Conservation (phyloP, 1,139 yeast genomes). For the Saccharomyces hybrid region DNA sequence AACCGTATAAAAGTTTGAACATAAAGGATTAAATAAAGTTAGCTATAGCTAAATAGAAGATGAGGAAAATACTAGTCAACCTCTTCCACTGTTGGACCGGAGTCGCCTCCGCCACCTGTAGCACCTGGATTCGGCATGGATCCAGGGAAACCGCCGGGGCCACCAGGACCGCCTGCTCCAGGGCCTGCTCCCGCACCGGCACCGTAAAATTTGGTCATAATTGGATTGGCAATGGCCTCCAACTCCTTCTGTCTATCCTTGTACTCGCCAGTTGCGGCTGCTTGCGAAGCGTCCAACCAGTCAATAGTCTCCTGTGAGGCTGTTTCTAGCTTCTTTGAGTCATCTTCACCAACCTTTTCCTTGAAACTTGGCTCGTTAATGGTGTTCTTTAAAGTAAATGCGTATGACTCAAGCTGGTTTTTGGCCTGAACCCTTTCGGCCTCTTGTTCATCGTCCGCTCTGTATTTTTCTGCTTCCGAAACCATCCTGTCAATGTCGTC, state of each 20-base stretch:
- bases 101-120: conserved; percentile 38
- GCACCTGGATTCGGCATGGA: conserved; percentile 20
- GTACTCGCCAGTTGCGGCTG: conserved; percentile 80
- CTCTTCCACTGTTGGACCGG: conserved; percentile 66
- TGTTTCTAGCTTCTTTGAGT: conserved; percentile 70
- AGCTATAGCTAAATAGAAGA: background rate
- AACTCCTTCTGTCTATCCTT: conserved; percentile 57
- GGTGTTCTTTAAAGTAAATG: conserved; percentile 70
- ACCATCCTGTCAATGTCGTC: conserved; percentile 92
- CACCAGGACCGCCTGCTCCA: conserved; percentile 31
- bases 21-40: background rate
- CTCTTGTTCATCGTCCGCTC: conserved; percentile 72
- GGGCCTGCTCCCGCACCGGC: conserved; percentile 36
- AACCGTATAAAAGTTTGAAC: background rate
- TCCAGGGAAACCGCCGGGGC: conserved; percentile 14
- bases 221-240: conserved; percentile 56
- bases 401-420: conserved; percentile 78
- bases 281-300: conserved; percentile 77
- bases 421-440: conserved; percentile 68
- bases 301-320: conserved; percentile 76
- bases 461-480: conserved; percentile 73
- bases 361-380: conserved; percentile 54
- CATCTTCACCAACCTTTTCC: conserved; percentile 74
- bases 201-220: conserved; percentile 53
- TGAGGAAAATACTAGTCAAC: conserved; percentile 40